These are phyloP conservation scores for Colletotrichum sp. DNA, from an alignment of 2,329 filamentous ascomycete genomes.

Conservation along the genomic window DNA sequence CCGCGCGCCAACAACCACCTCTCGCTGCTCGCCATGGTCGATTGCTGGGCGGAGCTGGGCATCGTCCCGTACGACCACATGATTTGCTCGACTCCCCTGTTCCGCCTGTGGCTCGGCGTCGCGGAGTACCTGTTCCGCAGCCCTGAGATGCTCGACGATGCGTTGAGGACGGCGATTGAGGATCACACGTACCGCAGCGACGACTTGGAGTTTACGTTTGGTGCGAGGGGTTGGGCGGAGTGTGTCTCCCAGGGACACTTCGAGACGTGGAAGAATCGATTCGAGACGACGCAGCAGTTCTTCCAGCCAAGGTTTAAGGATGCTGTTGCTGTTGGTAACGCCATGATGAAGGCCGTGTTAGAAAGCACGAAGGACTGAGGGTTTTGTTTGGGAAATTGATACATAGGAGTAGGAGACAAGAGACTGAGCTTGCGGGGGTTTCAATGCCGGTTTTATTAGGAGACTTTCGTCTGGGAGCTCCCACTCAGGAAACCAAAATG, in stretches of 20 bases:
- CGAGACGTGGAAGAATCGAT: constrained; percentile 89
- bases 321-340: constrained; percentile 86
- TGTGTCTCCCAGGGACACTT: constrained; percentile 92
- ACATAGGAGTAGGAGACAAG: background rate
- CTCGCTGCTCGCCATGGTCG: constrained; percentile 92
- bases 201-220: constrained; percentile 97
- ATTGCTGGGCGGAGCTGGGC: constrained; percentile 93
- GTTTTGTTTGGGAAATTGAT: background rate
- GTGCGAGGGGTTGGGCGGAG: constrained; percentile 93
- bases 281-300: constrained; percentile 87
- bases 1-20: constrained; percentile 91
- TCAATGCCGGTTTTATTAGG: background rate
- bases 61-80: constrained; percentile 99
- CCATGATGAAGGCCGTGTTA: constrained; percentile 96
- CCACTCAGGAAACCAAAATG: background rate
- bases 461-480: background rate
- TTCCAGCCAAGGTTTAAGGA: constrained; percentile 91
- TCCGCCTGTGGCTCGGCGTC: constrained; percentile 96
- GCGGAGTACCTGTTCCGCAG: constrained; percentile 95
- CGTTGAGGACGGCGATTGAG: constrained; percentile 83
- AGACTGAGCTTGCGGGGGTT: background rate
- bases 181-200: constrained; percentile 94
- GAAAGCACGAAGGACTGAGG: constrained; percentile 66
- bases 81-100: constrained; percentile 98
- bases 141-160: constrained; percentile 79